Base-by-base conservation (phyloP, 2,329 filamentous ascomycete species). In the Aquanectria penicillioides region DNA sequence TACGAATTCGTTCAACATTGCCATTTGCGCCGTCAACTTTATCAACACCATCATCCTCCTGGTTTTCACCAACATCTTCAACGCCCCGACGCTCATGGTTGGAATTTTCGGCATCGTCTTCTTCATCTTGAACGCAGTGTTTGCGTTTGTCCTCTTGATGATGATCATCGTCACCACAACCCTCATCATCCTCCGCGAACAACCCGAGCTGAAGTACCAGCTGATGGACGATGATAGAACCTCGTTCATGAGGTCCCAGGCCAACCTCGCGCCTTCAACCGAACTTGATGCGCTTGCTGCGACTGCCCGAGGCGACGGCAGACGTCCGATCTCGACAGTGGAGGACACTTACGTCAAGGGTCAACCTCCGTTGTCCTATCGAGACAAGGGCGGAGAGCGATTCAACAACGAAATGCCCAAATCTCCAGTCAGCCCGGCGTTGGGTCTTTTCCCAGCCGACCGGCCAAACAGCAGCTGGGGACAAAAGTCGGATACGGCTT, bases 241-340 rank as follows among this genome's bases (percentile, higher is more conserved):
- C 47, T 97, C 94, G 5, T 97, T 98, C 79, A 97, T 97, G 88
- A 97, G 97, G 81, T 97, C 93, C 12, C 91, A 95, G 75, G 91
- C 91, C 89, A 94, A 71, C 81, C 97, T 50, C 86, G 78, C 26
- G 79, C 82, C 13, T 91, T 90, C 10, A 96, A 92, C 4, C 6
- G 94, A 97, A 77, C 84, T 97, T 43, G 93, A 97, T 74, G 94
- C 94, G 2, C 81, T 97, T 54, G 94, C 91, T 66, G 92, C 91
- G n/a, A 97, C 93, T 2, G 94, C 94, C 25, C 89, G 94, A 69
- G 93, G 93, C 55, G 93, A 97, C 72, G 41, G 41, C 18, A 26
- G 41, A 33, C 26, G 41, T 15, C 41, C 41, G 4, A 28, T 46
- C 17, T 46, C 41, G 2, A 20, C 33, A 3, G 41, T 18, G n/a